Evolutionary conservation across 2,329 filamentous ascomycete species (phyloP).

Genomic region (Aspergillus fructus): DNA sequence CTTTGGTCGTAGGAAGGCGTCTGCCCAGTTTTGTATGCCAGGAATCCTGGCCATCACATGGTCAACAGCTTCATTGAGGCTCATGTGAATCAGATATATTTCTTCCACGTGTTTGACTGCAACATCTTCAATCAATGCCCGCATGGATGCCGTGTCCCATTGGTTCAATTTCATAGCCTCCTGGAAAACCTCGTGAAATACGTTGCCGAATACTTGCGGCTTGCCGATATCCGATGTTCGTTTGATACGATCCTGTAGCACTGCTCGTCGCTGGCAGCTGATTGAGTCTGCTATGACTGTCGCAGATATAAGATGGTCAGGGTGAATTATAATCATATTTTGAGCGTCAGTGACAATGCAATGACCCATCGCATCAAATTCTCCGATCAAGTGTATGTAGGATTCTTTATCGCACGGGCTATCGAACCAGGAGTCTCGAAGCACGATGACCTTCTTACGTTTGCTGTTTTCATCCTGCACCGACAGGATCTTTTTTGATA

Average conservation of each 20-base stretch:
- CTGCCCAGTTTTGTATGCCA: slow-evolving; percentile 80
- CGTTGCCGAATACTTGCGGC: slow-evolving; percentile 85
- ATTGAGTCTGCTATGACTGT: slow-evolving; percentile 98
- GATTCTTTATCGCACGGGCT: slow-evolving; percentile 72
- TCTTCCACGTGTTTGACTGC: slow-evolving; percentile 82
- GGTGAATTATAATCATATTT: slow-evolving; percentile 87
- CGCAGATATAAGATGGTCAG: slow-evolving; percentile 91
- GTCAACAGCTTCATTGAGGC: slow-evolving; percentile 69
- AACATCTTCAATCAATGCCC: slow-evolving; percentile 64
- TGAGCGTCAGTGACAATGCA: slow-evolving; percentile 81
- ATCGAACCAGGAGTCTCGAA: slow-evolving; percentile 84
- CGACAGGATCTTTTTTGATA: slow-evolving; percentile 63
- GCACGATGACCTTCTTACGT: slow-evolving; percentile 64
- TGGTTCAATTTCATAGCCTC: slow-evolving; percentile 78
- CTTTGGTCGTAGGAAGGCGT: slow-evolving; percentile 69
- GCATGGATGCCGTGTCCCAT: slow-evolving; percentile 72
- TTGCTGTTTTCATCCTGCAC: slow-evolving; percentile 76
- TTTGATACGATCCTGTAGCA: slow-evolving; percentile 93
- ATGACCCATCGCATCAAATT: slow-evolving; percentile 67
- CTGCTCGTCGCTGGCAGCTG: slow-evolving; percentile 82
- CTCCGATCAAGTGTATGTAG: slow-evolving; percentile 83
- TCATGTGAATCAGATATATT: slow-evolving; percentile 81
- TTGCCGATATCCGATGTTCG: slow-evolving; percentile 77
- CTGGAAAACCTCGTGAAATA: slow-evolving; percentile 95
- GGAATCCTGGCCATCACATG: slow-evolving; percentile 81